These are phyloP conservation scores for Teratosphaeria nubilosa DNA, from an alignment of 2,329 filamentous ascomycete species.

Conservation along the genomic window DNA sequence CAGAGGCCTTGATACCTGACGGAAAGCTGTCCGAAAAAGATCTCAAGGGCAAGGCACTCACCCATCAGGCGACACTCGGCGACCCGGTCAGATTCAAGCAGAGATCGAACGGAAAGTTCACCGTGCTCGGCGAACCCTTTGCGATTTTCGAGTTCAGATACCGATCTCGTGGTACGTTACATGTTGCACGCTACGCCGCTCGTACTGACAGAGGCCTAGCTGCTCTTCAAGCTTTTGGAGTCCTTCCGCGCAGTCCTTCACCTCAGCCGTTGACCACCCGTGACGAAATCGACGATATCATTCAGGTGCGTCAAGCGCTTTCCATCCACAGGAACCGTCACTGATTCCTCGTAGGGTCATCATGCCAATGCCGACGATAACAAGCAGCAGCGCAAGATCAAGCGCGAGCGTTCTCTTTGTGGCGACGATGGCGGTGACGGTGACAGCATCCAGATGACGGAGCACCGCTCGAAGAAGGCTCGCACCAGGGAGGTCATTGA, in stretches of 20 bases:
- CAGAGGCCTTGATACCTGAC: background rate
- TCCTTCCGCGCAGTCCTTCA: background rate
- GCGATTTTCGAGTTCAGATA: conserved; percentile 6
- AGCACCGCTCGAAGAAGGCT: background rate
- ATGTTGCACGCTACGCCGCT: background rate
- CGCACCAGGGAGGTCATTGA: conserved; percentile 1
- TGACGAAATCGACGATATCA: background rate
- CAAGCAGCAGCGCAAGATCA: conserved; percentile 1
- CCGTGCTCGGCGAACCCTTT: background rate
- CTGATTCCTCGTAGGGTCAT: conserved; percentile 2
- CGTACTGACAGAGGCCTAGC: background rate
- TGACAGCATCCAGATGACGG: background rate
- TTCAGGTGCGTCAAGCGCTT: background rate
- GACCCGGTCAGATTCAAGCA: background rate
- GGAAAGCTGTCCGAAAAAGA: conserved; percentile 2
- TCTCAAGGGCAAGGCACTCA: conserved; percentile 5
- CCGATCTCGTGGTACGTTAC: conserved; percentile 2
- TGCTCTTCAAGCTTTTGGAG: background rate
- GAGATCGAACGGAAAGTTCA: background rate
- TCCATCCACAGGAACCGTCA: conserved; percentile 6
- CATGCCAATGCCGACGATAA: background rate
- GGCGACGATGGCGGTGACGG: background rate
- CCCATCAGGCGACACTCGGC: conserved; percentile 3
- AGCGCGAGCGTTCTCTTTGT: background rate
- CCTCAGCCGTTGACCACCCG: background rate